Evolutionary conservation across 805 yeast genomes (phyloP).

Genomic region (Spathaspora sp.): DNA sequence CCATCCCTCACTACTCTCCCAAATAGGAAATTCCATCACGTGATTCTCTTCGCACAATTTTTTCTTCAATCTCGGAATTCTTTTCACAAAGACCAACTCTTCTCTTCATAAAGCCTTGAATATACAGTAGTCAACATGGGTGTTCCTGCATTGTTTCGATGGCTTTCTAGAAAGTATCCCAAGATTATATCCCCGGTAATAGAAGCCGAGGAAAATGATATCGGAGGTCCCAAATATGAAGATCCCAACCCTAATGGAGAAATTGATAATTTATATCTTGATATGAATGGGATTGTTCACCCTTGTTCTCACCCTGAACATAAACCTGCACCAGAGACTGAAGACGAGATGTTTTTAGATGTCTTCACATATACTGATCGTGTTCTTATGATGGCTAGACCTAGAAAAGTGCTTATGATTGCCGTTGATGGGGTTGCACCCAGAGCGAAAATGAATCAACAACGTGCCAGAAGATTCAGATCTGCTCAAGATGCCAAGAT

Average conservation of each 20-base stretch:
- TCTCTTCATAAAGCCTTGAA: not conserved
- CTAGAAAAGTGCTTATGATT: constrained; percentile 86
- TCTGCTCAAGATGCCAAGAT: constrained; percentile 86
- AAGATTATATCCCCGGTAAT: constrained; percentile 88
- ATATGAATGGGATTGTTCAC: constrained; percentile 99
- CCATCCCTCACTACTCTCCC: not conserved
- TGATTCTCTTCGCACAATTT: not conserved
- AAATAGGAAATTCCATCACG: not conserved
- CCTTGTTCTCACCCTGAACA: constrained; percentile 99
- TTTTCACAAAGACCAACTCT: not conserved
- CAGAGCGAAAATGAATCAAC: constrained; percentile 96
- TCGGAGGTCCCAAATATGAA: constrained; percentile 60
- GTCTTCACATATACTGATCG: constrained; percentile 90
- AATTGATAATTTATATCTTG: constrained; percentile 86
- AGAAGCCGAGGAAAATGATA: constrained; percentile 65
- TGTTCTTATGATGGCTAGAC: constrained; percentile 90
- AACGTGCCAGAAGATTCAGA: constrained; percentile 88
- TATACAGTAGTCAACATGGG: constrained; percentile 56
- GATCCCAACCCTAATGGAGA: constrained; percentile 94
- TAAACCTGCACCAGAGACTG: constrained; percentile 92
- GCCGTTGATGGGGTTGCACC: constrained; percentile 99
- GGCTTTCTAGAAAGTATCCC: constrained; percentile 92
- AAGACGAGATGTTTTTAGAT: constrained; percentile 94
- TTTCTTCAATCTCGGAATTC: not conserved
- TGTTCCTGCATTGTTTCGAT: constrained; percentile 96